Evolutionary conservation across 139 green algal species (phyloP).

Genomic region (Dunaliella primolecta): DNA sequence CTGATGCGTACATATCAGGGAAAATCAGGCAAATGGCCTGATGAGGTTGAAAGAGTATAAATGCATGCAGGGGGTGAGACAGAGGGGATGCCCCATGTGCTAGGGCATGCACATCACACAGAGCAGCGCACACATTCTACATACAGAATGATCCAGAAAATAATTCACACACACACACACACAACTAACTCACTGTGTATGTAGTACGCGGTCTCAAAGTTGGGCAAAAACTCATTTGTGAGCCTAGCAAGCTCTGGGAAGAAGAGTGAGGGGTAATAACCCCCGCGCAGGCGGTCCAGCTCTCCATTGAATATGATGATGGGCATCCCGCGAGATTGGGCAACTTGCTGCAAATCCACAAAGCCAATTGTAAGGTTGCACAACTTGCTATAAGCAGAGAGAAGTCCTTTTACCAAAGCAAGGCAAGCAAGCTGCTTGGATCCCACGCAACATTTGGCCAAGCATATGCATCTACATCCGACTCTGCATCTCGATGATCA

Average conservation of each 20-base stretch:
- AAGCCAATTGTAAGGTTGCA: too few relatives aligned
- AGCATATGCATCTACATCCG: too few relatives aligned
- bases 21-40: too few relatives aligned
- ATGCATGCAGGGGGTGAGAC: neutral
- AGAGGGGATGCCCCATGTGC: neutral
- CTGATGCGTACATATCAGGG: too few relatives aligned
- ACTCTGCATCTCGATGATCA: too few relatives aligned
- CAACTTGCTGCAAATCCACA: constrained; percentile 16
- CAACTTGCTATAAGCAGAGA: too few relatives aligned
- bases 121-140: too few relatives aligned
- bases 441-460: too few relatives aligned
- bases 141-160: neutral
- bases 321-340: constrained; percentile 33
- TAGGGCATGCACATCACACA: neutral
- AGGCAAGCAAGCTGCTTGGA: too few relatives aligned
- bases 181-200: constrained; percentile 57
- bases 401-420: too few relatives aligned
- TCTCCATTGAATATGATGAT: constrained; percentile 89
- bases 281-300: constrained; percentile 70
- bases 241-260: constrained; percentile 80
- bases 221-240: constrained; percentile 60
- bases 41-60: too few relatives aligned
- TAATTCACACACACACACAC: neutral
- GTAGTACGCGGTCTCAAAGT: constrained; percentile 69
- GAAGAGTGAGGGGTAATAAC: constrained; percentile 79